A percentile compares a stretch with the other conserved stretches of the same genome.
Conservation (phyloP, 495 filamentous ascomycete species). For the Podospora tetraspora region DNA sequence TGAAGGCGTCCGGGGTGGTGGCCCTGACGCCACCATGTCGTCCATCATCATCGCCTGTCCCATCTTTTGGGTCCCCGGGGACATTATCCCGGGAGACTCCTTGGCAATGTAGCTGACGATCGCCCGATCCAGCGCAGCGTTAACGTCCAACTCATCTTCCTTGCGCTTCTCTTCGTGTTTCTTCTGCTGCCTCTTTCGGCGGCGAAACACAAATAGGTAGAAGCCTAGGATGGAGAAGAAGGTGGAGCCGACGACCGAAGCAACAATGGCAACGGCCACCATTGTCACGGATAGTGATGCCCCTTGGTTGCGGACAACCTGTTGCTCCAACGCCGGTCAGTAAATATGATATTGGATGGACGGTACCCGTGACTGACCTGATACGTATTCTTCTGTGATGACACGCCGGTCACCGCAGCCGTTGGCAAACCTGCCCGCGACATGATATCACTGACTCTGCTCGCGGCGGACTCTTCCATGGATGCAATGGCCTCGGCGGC, state of each 20-base stretch:
- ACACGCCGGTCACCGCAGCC: not conserved
- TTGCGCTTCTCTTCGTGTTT: conserved; percentile 1
- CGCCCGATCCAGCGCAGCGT: conserved; percentile 25
- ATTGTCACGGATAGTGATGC: conserved; percentile 8
- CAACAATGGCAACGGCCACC: conserved; percentile 17
- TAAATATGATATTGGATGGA: not conserved
- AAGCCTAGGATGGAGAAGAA: conserved; percentile 21
- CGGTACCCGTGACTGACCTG: conserved; percentile 10
- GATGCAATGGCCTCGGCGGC: conserved; percentile 12
- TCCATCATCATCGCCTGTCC: conserved; percentile 2
- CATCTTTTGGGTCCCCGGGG: conserved; percentile 1
- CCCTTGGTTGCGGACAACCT: not conserved
- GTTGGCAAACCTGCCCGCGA: conserved; percentile 3
- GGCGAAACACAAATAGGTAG: conserved; percentile 20
- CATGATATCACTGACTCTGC: conserved; percentile 10
- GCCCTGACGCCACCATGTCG: not conserved
- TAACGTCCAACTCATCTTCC: conserved; percentile 23
- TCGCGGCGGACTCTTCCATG: conserved; percentile 15
- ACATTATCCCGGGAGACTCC: conserved; percentile 18
- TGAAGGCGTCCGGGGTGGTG: not conserved
- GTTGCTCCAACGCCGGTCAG: not conserved
- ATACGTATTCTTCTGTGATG: conserved; percentile 1
- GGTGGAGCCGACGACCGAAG: conserved; percentile 20
- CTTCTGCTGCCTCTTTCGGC: conserved; percentile 14
- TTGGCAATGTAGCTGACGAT: conserved; percentile 30